phyloP scores from a whole-genome alignment of 345 rosid genomes.

The Gossypium bickii region DNA sequence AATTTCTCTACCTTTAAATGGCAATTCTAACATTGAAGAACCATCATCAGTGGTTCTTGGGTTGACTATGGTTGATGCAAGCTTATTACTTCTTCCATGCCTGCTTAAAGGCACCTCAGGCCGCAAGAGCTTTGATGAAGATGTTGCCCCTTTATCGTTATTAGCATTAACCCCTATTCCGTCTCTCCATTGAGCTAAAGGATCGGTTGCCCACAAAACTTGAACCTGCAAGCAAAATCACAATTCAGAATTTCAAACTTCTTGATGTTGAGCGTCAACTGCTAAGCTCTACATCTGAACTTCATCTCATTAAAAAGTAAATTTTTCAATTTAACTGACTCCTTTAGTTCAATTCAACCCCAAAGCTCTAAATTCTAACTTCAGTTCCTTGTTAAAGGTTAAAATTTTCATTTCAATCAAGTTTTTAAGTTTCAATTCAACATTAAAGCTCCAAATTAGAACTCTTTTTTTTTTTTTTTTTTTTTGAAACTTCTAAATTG shows the following conservation, averaged over 20 bases:
- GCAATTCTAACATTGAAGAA: constrained; percentile 27
- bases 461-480: too few species aligned
- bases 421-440: not conserved
- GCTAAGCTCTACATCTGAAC: not conserved
- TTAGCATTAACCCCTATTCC: constrained; percentile 42
- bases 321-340: not conserved
- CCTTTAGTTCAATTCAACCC: not conserved
- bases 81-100: constrained; percentile 39
- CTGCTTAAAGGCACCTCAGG: constrained; percentile 44
- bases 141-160: constrained; percentile 32
- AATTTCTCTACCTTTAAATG: constrained; percentile 57
- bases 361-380: not conserved
- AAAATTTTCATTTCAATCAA: not conserved
- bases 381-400: not conserved
- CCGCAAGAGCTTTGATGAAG: constrained; percentile 62
- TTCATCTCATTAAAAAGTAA: not conserved
- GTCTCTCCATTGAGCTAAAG: constrained; percentile 68
- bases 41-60: constrained; percentile 30
- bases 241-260: not conserved
- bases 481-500: not conserved
- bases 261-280: not conserved
- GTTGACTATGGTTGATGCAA: constrained; percentile 67
- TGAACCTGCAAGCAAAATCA: constrained; percentile 43
- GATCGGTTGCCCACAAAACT: constrained; percentile 77
- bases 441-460: not conserved